These are phyloP conservation scores for Dysphania ambrosioides DNA, from an alignment of 148 eudicot species.

Conservation along the genomic window DNA sequence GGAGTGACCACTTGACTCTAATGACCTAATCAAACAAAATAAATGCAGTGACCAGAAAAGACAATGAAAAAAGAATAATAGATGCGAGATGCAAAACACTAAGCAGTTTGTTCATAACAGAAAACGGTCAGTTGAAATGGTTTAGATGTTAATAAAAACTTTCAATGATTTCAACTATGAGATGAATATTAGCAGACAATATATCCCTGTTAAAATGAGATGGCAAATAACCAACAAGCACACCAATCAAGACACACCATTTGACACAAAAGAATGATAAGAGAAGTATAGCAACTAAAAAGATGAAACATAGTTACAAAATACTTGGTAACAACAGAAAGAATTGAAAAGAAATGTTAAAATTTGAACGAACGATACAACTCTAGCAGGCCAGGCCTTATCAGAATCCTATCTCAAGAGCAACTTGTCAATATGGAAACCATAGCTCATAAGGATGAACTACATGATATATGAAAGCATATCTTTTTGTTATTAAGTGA, in stretches of 20 bases:
- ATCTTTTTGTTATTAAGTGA: background rate
- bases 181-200: background rate
- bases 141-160: constrained; percentile 12
- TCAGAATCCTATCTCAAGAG: background rate
- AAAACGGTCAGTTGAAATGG: background rate
- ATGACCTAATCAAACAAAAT: constrained; percentile 63
- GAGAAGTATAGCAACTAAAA: background rate
- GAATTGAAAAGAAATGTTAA: background rate
- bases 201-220: background rate
- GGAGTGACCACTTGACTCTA: constrained; percentile 96
- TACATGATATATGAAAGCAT: background rate
- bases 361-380: background rate
- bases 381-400: background rate
- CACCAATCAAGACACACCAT: background rate
- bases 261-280: constrained; percentile 7
- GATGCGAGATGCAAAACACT: background rate
- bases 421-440: no score
- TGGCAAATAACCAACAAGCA: background rate
- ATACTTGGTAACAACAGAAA: background rate
- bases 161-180: background rate
- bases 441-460: background rate
- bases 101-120: background rate
- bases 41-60: background rate
- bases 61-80: background rate
- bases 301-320: background rate